phyloP scores from a whole-genome alignment of 805 yeast species.

The Metschnikowia kofuensis region DNA sequence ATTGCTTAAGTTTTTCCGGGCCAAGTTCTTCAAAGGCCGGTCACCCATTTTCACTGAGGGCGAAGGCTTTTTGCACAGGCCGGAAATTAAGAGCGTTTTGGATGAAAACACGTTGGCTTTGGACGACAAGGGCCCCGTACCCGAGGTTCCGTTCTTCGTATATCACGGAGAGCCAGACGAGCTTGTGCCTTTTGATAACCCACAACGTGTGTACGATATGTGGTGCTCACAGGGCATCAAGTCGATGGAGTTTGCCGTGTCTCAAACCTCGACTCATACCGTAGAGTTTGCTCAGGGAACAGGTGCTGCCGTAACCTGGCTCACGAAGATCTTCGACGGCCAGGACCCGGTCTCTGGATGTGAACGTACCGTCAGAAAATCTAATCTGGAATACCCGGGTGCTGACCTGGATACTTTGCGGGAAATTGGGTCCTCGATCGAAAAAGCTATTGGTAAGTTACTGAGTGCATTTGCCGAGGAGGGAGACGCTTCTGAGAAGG shows the following conservation, averaged over 20 bases:
- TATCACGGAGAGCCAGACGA: constrained; percentile 24
- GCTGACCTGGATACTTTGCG: constrained; percentile 8
- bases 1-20: background rate
- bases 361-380: constrained; percentile 6
- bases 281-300: constrained; percentile 18
- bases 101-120: constrained; percentile 8
- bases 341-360: constrained; percentile 12
- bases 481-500: background rate
- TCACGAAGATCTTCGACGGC: constrained; percentile 12
- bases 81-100: constrained; percentile 4
- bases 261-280: constrained; percentile 25
- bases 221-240: constrained; percentile 30
- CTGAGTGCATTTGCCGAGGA: constrained; percentile 4
- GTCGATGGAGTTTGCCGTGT: constrained; percentile 28
- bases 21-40: constrained; percentile 7
- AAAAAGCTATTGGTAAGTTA: background rate
- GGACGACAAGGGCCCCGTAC: constrained; percentile 11
- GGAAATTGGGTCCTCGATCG: constrained; percentile 1
- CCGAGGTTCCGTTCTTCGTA: constrained; percentile 25
- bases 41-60: constrained; percentile 10
- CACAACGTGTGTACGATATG: constrained; percentile 21
- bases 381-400: constrained; percentile 15
- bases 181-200: constrained; percentile 20
- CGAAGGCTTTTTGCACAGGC: constrained; percentile 3
- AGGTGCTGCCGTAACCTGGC: constrained; percentile 14